Evolutionary conservation across 352 stramenopile species (phyloP).

Genomic region (Aphanomyces cochlioides): DNA sequence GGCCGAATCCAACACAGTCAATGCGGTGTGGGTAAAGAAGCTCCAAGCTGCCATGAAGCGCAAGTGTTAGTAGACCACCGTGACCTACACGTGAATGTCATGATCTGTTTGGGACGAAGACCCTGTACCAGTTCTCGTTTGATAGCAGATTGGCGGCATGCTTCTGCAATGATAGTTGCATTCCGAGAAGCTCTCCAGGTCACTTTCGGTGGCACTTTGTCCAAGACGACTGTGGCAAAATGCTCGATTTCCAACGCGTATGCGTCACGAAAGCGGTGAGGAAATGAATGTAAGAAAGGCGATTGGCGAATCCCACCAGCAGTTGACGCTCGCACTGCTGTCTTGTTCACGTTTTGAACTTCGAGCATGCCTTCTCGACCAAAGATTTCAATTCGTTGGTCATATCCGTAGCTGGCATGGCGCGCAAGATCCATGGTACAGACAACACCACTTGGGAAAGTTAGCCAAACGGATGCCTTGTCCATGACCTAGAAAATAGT

Average conservation of each 20-base stretch:
- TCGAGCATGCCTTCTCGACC: slow-evolving; percentile 71
- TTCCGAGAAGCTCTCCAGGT: slow-evolving; percentile 70
- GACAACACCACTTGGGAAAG: slow-evolving; percentile 69
- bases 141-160: slow-evolving; percentile 56
- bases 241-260: slow-evolving; percentile 83
- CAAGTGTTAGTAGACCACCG: slow-evolving; percentile 21
- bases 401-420: slow-evolving; percentile 86
- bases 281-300: slow-evolving; percentile 80
- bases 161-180: slow-evolving; percentile 72
- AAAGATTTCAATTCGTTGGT: slow-evolving; percentile 89
- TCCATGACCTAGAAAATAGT: slow-evolving; percentile 49
- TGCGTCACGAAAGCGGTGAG: slow-evolving; percentile 80
- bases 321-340: slow-evolving; percentile 48
- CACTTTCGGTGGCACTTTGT: slow-evolving; percentile 43
- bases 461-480: slow-evolving; percentile 76
- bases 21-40: slow-evolving; percentile 63
- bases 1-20: slow-evolving; percentile 32
- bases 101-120: slow-evolving; percentile 42
- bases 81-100: slow-evolving; percentile 34
- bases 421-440: slow-evolving; percentile 87
- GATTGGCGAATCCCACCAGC: slow-evolving; percentile 51
- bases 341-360: slow-evolving; percentile 67
- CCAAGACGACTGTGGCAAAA: slow-evolving; percentile 65
- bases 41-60: slow-evolving; percentile 45
- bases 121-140: slow-evolving; percentile 29